Evolutionary conservation across 164 flowering plant species (phyloP).

Genomic region (Malania oleifera): DNA sequence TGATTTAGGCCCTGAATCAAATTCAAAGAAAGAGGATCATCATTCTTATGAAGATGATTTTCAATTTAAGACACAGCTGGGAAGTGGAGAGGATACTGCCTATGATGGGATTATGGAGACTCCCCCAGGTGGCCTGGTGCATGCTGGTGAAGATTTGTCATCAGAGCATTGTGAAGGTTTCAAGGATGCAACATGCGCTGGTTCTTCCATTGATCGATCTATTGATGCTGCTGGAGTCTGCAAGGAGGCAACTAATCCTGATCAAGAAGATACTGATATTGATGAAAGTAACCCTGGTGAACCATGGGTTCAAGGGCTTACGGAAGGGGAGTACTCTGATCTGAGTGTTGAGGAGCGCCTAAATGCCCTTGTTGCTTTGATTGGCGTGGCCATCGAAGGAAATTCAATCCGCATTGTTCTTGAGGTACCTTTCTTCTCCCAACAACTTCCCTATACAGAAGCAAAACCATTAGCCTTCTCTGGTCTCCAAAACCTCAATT

Average conservation of each 20-base stretch:
- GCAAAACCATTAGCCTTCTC: too few relatives aligned
- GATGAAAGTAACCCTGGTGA: constrained; percentile 77
- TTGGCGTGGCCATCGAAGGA: constrained; percentile 90
- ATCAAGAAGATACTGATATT: constrained; percentile 50
- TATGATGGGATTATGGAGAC: constrained; percentile 19
- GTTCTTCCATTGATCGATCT: constrained; percentile 23
- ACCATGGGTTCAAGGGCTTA: constrained; percentile 85
- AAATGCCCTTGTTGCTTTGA: constrained; percentile 75
- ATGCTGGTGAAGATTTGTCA: constrained; percentile 24
- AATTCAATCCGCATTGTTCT: constrained; percentile 71
- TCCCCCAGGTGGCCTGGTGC: constrained; percentile 22
- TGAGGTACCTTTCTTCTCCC: constrained; percentile 59
- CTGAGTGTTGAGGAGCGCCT: constrained; percentile 89
- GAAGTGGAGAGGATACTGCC: constrained; percentile 30
- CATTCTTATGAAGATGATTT: constrained; percentile 15
- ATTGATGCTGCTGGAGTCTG: constrained; percentile 23
- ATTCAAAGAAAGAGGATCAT: constrained; percentile 23
- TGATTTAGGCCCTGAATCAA: constrained; percentile 35
- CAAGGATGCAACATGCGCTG: constrained; percentile 23
- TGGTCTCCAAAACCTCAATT: too few relatives aligned
- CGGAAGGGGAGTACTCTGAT: constrained; percentile 81
- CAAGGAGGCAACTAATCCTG: constrained; percentile 17
- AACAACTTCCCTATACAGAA: too few relatives aligned
- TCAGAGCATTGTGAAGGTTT: constrained; percentile 24
- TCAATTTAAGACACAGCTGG: constrained; percentile 16